Conservation (phyloP, 495 filamentous ascomycete species). For the Hypoxylon fuscum region DNA sequence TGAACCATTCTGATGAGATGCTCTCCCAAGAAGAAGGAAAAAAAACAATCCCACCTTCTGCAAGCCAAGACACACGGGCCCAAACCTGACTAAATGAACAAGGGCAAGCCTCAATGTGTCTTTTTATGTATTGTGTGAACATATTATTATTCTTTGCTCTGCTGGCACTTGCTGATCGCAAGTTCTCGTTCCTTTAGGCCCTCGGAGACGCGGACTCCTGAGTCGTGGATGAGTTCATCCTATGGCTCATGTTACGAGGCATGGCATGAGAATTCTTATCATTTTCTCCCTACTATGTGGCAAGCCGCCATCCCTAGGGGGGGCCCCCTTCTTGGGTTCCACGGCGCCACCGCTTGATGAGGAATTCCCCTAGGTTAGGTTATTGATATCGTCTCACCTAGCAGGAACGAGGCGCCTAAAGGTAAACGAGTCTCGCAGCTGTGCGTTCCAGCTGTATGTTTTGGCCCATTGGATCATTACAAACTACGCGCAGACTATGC, state of each 20-base stretch:
- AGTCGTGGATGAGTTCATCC: conserved; percentile 28
- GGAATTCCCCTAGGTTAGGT: conserved; percentile 37
- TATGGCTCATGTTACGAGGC: conserved; percentile 16
- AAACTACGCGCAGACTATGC: neutral
- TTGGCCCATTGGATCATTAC: neutral
- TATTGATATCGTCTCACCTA: conserved; percentile 41
- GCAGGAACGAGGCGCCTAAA: conserved; percentile 38
- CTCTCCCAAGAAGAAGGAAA: conserved; percentile 16
- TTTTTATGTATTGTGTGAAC: conserved; percentile 4
- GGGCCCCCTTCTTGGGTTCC: conserved; percentile 23
- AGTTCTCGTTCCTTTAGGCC: conserved; percentile 25
- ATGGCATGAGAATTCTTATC: conserved; percentile 20
- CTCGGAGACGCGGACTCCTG: conserved; percentile 24
- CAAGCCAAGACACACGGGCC: conserved; percentile 31
- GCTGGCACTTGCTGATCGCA: conserved; percentile 32
- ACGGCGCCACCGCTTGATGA: conserved; percentile 36
- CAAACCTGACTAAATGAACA: conserved; percentile 33
- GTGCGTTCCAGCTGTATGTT: conserved; percentile 36
- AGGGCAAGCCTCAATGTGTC: conserved; percentile 34
- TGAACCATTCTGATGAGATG: conserved; percentile 30
- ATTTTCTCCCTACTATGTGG: conserved; percentile 21
- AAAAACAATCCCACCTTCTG: conserved; percentile 30
- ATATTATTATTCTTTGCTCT: conserved; percentile 29
- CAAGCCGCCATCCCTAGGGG: conserved; percentile 36
- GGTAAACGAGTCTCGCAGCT: conserved; percentile 28